These are phyloP conservation scores for Rhodamnia argentea DNA, from an alignment of 345 rosid species.

Conservation along the genomic window DNA sequence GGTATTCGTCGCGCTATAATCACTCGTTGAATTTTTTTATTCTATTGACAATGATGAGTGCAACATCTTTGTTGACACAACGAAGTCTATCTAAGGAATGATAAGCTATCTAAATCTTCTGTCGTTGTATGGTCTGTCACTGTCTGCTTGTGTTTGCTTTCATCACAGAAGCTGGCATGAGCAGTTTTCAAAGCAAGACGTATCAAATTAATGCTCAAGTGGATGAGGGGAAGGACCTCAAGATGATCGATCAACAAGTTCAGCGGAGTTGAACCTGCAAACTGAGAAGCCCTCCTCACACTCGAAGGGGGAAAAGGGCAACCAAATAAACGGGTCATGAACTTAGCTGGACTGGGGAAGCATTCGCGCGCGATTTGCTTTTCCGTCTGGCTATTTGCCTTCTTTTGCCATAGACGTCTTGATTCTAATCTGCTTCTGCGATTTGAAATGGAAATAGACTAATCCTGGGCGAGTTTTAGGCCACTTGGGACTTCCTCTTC, in stretches of 20 bases:
- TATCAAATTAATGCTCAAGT: slow-evolving; percentile 87
- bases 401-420: no score
- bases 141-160: not conserved
- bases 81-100: no score
- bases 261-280: slow-evolving; percentile 9
- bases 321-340: not conserved
- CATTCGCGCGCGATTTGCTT: not conserved
- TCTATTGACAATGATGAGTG: no score
- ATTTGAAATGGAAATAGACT: no score
- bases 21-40: no score
- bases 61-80: no score
- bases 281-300: slow-evolving; percentile 13
- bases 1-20: no score
- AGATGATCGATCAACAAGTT: slow-evolving; percentile 9
- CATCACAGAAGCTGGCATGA: slow-evolving; percentile 44
- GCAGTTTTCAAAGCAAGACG: slow-evolving; percentile 70
- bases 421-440: no score
- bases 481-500: no score
- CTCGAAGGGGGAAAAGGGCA: slow-evolving; percentile 9
- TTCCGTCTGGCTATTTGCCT: not conserved
- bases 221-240: slow-evolving; percentile 86
- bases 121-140: not conserved
- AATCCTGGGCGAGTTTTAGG: no score
- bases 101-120: no score
- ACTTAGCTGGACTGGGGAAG: not conserved